phyloP scores from a whole-genome alignment of 1,139 yeast species.

The Magnusiomyces clavatus region DNA sequence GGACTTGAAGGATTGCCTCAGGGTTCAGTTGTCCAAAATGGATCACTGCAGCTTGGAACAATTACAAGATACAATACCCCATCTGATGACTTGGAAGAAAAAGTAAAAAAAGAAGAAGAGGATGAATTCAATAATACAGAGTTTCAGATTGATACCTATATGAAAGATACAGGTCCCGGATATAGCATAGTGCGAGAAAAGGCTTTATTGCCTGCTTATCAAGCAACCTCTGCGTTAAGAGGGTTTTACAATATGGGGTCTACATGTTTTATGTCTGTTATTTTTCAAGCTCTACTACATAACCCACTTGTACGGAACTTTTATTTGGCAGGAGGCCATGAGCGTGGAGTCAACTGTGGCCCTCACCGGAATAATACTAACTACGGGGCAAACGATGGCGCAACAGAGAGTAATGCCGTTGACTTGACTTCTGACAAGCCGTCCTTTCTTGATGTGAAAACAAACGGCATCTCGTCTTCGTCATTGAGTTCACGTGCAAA shows the following conservation, averaged over 20 bases:
- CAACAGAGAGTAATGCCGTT: neutral
- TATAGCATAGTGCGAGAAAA: conserved; percentile 30
- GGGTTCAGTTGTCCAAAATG: conserved; percentile 7
- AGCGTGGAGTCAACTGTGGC: conserved; percentile 23
- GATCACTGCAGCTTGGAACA: neutral
- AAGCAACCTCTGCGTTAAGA: conserved; percentile 65
- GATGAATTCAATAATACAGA: neutral
- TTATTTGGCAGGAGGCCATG: conserved; percentile 64
- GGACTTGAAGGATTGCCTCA: conserved; percentile 13
- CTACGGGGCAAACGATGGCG: neutral
- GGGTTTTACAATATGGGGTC: conserved; percentile 94
- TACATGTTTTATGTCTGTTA: conserved; percentile 91
- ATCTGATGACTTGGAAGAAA: neutral
- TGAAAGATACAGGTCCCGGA: conserved; percentile 17
- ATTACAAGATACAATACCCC: neutral
- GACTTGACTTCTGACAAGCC: conserved; percentile 6
- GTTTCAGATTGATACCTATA: conserved; percentile 14
- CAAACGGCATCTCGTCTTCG: conserved; percentile 2
- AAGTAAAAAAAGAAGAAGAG: neutral
- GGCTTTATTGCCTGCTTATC: conserved; percentile 42
- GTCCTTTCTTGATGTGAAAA: conserved; percentile 16
- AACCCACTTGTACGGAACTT: conserved; percentile 77
- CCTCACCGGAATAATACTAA: neutral
- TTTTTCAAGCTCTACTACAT: conserved; percentile 77
- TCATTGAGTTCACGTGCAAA: conserved; percentile 1